Conservation (phyloP, 108 stramenopile genomes). For the Poteriospumella lacustris region DNA sequence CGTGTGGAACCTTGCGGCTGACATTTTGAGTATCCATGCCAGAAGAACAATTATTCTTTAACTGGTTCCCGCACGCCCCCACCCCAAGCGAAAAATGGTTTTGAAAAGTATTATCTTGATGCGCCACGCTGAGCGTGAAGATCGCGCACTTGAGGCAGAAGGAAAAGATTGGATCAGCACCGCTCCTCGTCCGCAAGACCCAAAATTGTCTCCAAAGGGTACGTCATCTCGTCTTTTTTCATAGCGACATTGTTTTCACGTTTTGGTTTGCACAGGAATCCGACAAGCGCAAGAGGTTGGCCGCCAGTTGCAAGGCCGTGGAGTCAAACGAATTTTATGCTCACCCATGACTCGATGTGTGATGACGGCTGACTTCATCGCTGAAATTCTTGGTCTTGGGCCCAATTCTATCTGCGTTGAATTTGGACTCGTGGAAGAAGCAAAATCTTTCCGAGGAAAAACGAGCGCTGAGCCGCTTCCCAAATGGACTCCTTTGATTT, state of each 20-base stretch:
- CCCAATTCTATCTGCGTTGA: slow-evolving; percentile 10
- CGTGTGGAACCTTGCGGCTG: no score
- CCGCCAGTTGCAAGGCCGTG: neutral
- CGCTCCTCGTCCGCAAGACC: neutral
- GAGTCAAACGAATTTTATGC: neutral
- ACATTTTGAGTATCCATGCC: no score
- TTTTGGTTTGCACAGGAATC: neutral
- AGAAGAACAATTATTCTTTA: no score
- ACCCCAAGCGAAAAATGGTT: no score
- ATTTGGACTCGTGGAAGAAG: slow-evolving; percentile 20
- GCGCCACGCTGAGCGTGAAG: slow-evolving; percentile 12
- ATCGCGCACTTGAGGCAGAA: neutral
- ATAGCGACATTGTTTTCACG: no score
- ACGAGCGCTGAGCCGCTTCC: slow-evolving; percentile 14
- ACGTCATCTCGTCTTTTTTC: no score
- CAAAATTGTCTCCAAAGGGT: slow-evolving; percentile 4
- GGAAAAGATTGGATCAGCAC: slow-evolving; percentile 17
- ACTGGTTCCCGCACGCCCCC: no score
- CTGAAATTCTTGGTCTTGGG: slow-evolving; percentile 16
- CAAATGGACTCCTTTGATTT: slow-evolving; percentile 14
- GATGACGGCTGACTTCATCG: slow-evolving; percentile 1
- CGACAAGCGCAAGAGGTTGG: neutral
- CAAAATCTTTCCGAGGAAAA: slow-evolving; percentile 30
- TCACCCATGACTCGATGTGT: slow-evolving; percentile 21
- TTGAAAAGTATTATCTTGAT: neutral